Conservation (phyloP, 192 early-diverging fungal species). For the Spinellus fusiger region DNA sequence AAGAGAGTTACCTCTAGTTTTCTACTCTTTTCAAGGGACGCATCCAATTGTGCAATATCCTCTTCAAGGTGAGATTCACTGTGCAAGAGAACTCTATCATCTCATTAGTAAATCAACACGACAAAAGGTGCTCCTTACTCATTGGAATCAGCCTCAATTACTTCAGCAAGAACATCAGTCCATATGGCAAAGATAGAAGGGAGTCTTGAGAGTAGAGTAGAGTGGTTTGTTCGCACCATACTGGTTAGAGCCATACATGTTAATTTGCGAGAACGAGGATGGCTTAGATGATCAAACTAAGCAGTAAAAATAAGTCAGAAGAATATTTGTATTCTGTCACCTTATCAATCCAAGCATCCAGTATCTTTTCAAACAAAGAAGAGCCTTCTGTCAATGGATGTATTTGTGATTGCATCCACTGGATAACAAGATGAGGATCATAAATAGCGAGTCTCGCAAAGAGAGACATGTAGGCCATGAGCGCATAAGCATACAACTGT, state of each 20-base stretch:
- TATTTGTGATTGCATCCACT: conserved; percentile 39
- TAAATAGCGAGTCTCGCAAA: conserved; percentile 57
- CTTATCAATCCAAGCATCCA: conserved; percentile 65
- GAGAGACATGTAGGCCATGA: conserved; percentile 57
- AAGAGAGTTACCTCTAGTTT: conserved; percentile 28
- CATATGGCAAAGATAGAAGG: conserved; percentile 50
- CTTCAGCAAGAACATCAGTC: conserved; percentile 57
- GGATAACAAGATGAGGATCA: conserved; percentile 47
- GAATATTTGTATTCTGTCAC: conserved; percentile 25
- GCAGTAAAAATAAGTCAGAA: neutral
- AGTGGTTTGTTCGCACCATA: conserved; percentile 45
- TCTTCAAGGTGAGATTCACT: conserved; percentile 42
- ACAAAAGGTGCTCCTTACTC: conserved; percentile 36
- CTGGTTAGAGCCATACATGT: conserved; percentile 55
- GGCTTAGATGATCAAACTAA: conserved; percentile 73
- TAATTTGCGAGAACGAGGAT: conserved; percentile 62
- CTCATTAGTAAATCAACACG: neutral
- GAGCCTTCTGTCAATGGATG: conserved; percentile 35
- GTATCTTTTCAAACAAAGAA: conserved; percentile 39
- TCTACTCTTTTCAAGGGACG: conserved; percentile 46
- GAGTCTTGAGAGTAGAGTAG: conserved; percentile 40
- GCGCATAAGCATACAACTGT: conserved; percentile 48
- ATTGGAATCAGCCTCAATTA: conserved; percentile 51
- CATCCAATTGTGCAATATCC: conserved; percentile 39
- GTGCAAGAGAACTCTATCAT: conserved; percentile 30